These are phyloP conservation scores for Rhodotorula mucilaginosa DNA, from an alignment of 1,284 basidiomycete genomes.

Conservation along the genomic window DNA sequence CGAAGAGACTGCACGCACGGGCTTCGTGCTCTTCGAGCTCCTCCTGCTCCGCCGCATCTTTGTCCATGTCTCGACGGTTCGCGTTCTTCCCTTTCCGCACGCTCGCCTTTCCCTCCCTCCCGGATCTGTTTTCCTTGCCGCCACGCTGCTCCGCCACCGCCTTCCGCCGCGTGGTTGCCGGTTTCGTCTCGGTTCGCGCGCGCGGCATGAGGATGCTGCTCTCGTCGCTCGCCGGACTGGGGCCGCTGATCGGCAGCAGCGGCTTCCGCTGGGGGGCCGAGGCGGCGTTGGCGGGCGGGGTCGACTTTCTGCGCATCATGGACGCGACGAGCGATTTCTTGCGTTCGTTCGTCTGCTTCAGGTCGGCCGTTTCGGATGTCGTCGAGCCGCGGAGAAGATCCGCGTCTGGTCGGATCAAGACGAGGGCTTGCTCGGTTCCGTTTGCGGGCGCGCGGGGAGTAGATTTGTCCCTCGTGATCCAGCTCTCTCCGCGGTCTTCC, in stretches of 20 bases:
- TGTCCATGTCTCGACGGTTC: conserved; percentile 10
- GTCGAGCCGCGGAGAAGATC: neutral
- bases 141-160: no score
- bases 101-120: neutral
- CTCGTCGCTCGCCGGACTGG: neutral
- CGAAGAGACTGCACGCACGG: conserved; percentile 10
- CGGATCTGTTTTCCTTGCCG: neutral
- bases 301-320: neutral
- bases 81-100: neutral
- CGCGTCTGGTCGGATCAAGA: conserved; percentile 8
- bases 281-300: neutral
- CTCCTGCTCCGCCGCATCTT: conserved; percentile 11
- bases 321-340: neutral
- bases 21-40: conserved; percentile 27
- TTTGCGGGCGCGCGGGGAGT: no score
- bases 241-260: no score
- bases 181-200: neutral
- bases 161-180: neutral
- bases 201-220: conserved; percentile 13
- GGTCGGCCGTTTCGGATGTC: conserved; percentile 3
- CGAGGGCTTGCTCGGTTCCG: conserved; percentile 19
- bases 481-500: neutral
- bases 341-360: neutral
- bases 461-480: neutral
- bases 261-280: no score